Evolutionary conservation across 2,329 filamentous ascomycete genomes (phyloP).

Genomic region (Zymoseptoria tritici): DNA sequence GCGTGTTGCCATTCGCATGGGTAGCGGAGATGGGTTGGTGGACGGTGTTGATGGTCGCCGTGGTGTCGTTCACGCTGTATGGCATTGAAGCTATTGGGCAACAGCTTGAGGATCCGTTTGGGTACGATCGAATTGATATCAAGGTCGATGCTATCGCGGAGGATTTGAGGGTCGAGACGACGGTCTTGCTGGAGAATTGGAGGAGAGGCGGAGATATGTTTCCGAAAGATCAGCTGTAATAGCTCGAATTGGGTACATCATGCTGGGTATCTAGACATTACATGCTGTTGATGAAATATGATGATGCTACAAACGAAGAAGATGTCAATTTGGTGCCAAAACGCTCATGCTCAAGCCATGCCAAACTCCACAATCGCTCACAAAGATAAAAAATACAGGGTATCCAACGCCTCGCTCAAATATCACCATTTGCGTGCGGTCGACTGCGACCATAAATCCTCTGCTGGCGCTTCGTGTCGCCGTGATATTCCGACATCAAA

Average conservation of each 20-base stretch:
- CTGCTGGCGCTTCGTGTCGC: conserved; percentile 15
- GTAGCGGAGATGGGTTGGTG: conserved; percentile 58
- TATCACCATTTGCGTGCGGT: not conserved
- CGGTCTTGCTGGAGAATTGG: conserved; percentile 54
- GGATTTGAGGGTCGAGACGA: conserved; percentile 51
- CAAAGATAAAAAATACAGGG: not conserved
- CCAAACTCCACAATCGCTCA: not conserved
- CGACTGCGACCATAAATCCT: conserved; percentile 14
- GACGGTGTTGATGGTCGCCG: conserved; percentile 50
- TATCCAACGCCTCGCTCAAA: not conserved
- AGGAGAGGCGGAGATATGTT: conserved; percentile 30
- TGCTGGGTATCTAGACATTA: not conserved
- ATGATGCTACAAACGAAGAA: not conserved
- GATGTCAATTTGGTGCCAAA: not conserved
- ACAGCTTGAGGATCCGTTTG: conserved; percentile 60
- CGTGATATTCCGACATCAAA: conserved; percentile 16
- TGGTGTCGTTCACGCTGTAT: conserved; percentile 58
- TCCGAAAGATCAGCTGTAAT: not conserved
- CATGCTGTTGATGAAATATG: not conserved
- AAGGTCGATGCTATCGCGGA: conserved; percentile 60
- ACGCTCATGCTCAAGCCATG: not conserved
- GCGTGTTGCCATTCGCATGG: conserved; percentile 56
- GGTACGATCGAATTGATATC: conserved; percentile 59
- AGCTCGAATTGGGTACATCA: not conserved
- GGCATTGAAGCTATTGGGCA: conserved; percentile 57